Percentiles rank a stretch among this genome's conserved stretches.
These are phyloP conservation scores for Verticillium zaregamsianum DNA, from an alignment of 2,329 filamentous ascomycete genomes.

Conservation along the genomic window DNA sequence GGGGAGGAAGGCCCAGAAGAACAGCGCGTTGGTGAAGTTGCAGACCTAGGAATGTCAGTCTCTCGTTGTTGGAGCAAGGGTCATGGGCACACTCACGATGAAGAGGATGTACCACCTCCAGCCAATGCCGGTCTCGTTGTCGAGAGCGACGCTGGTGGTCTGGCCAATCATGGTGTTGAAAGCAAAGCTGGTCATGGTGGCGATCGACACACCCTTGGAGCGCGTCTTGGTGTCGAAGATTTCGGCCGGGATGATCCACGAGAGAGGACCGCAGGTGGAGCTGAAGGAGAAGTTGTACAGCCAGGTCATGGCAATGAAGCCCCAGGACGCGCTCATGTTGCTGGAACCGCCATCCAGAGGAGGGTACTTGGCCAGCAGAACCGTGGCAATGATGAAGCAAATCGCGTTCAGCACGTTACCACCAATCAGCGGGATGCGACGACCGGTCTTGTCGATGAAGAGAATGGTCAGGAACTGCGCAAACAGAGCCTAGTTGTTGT, in stretches of 20 bases:
- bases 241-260: slow-evolving; percentile 28
- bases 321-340: slow-evolving; percentile 45
- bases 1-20: slow-evolving; percentile 61
- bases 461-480: slow-evolving; percentile 66
- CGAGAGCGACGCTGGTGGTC: slow-evolving; percentile 3
- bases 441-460: slow-evolving; percentile 65
- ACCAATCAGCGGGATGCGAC: slow-evolving; percentile 65
- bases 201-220: slow-evolving; percentile 69
- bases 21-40: slow-evolving; percentile 47
- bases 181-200: slow-evolving; percentile 67
- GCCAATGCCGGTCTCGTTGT: neutral
- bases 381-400: slow-evolving; percentile 65
- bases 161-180: slow-evolving; percentile 67
- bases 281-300: slow-evolving; percentile 64
- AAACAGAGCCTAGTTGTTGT: slow-evolving; percentile 63
- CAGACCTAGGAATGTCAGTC: slow-evolving; percentile 34
- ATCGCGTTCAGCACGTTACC: slow-evolving; percentile 69
- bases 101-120: slow-evolving; percentile 7
- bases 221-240: slow-evolving; percentile 70
- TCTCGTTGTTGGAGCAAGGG: too few relatives aligned
- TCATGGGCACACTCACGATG: neutral
- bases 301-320: slow-evolving; percentile 71
- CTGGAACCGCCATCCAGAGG: slow-evolving; percentile 36
- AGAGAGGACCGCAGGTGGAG: slow-evolving; percentile 64
- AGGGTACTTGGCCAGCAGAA: slow-evolving; percentile 52